Conservation (phyloP, 176 grass and related monocot species). For the Triticum turgidum region DNA sequence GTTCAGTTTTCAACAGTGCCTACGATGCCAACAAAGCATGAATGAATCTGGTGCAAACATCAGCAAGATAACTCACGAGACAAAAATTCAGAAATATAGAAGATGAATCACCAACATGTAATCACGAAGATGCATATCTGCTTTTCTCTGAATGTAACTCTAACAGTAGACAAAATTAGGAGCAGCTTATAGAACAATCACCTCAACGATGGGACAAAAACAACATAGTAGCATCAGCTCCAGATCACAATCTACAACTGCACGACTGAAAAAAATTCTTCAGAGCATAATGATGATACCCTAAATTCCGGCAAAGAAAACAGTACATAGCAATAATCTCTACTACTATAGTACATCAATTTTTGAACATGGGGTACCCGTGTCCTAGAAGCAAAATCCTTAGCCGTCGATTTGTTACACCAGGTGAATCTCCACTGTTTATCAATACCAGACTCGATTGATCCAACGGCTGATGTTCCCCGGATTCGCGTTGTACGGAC, state of each 20-base stretch:
- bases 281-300: not conserved
- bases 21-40: constrained; percentile 1
- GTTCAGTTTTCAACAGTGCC: not conserved
- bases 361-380: no score
- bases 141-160: no score
- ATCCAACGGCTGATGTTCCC: no score
- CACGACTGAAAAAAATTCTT: not conserved
- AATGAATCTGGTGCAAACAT: not conserved
- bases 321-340: not conserved
- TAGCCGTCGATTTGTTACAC: no score
- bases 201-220: not conserved
- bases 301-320: not conserved
- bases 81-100: not conserved
- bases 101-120: not conserved
- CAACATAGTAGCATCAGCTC: not conserved
- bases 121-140: not conserved
- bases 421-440: no score
- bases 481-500: no score
- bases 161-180: not conserved
- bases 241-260: not conserved
- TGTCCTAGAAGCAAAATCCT: no score
- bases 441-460: no score
- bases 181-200: not conserved
- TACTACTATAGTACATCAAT: no score
- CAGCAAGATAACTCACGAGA: not conserved